Evolutionary conservation across 495 filamentous ascomycete genomes (phyloP).

Genomic region (Viridothelium virens): DNA sequence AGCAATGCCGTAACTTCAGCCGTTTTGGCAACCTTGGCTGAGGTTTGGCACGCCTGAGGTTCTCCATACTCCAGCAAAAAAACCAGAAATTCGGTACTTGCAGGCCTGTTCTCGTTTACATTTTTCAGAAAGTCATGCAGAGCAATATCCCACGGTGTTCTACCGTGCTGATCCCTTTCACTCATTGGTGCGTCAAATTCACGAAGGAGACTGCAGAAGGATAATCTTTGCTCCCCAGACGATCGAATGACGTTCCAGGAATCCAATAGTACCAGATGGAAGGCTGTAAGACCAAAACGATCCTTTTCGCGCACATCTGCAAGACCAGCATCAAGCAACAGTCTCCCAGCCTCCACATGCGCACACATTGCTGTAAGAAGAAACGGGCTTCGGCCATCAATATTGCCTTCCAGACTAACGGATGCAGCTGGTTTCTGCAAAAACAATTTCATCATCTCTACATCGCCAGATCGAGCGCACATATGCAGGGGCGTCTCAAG

Average conservation of each 20-base stretch:
- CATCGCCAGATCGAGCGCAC: background rate
- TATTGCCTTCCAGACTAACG: background rate
- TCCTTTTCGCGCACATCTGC: background rate
- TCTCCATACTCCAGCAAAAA: background rate
- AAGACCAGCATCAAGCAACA: background rate
- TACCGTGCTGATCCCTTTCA: background rate
- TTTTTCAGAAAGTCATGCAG: background rate
- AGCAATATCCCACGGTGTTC: background rate
- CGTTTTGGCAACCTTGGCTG: background rate
- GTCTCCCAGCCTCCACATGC: background rate
- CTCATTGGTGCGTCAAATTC: background rate
- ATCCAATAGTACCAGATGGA: background rate
- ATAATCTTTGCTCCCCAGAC: background rate
- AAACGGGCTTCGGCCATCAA: background rate
- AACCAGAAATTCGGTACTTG: background rate
- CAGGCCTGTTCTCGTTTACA: background rate
- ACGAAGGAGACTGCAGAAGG: background rate
- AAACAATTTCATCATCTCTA: background rate
- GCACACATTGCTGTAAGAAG: background rate
- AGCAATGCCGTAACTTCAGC: background rate
- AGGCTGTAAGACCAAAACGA: background rate
- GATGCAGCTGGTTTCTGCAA: background rate
- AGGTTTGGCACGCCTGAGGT: background rate
- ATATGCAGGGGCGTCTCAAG: background rate
- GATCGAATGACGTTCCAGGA: background rate